Evolutionary conservation across 2,329 filamentous ascomycete genomes (phyloP).

Genomic region (Fusarium sublunatum): DNA sequence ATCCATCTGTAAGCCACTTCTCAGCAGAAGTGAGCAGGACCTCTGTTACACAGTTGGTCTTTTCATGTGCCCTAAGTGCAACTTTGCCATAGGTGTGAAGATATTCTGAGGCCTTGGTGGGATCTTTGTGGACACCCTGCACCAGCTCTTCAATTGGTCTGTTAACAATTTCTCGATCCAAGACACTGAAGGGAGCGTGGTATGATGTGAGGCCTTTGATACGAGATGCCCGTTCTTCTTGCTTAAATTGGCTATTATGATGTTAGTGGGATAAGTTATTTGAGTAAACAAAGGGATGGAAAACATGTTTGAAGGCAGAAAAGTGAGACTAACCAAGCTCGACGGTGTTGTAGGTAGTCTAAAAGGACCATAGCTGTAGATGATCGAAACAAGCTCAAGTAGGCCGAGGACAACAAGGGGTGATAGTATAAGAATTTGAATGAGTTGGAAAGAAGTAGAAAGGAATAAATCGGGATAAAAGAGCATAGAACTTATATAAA

Average conservation of each 20-base stretch:
- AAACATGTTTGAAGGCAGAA: background rate
- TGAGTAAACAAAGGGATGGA: too few species aligned
- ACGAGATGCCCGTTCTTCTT: constrained; percentile 76
- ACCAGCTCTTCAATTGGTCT: constrained; percentile 84
- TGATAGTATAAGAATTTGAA: background rate
- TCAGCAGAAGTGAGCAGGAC: constrained; percentile 84
- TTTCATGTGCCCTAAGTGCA: constrained; percentile 82
- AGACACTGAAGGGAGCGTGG: constrained; percentile 69
- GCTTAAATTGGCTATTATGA: constrained; percentile 76
- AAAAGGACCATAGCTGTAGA: constrained; percentile 54
- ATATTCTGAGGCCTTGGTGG: constrained; percentile 74
- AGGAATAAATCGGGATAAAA: background rate
- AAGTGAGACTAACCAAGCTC: constrained; percentile 68
- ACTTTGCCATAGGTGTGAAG: constrained; percentile 90
- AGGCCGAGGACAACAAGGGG: background rate
- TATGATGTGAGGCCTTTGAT: constrained; percentile 76
- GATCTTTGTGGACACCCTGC: constrained; percentile 77
- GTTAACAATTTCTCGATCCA: constrained; percentile 75
- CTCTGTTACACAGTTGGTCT: constrained; percentile 92
- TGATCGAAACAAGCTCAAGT: background rate
- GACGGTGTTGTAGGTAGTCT: constrained; percentile 75
- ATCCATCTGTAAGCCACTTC: constrained; percentile 69
- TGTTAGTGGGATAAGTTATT: constrained; percentile 43
- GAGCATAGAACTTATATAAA: background rate
- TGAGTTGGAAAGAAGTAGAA: background rate